Evolutionary conservation across 2,329 filamentous ascomycete species (phyloP).

Genomic region (Exophiala sp.): DNA sequence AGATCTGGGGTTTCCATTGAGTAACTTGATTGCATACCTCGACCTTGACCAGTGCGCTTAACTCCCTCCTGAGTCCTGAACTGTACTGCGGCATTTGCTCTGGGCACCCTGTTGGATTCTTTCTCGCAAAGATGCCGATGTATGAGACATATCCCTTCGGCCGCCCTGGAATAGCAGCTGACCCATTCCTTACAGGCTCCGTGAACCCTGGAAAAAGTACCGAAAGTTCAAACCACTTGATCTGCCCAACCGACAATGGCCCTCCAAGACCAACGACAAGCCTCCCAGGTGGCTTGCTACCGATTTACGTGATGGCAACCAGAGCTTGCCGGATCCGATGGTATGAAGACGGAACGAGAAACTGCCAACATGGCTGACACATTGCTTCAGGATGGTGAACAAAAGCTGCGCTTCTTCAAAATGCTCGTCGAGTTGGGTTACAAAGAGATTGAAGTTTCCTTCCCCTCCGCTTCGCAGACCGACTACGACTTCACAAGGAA

Average conservation of each 20-base stretch:
- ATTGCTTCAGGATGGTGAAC: constrained; percentile 71
- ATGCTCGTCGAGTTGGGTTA: constrained; percentile 89
- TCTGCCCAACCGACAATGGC: constrained; percentile 62
- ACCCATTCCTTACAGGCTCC: constrained; percentile 35
- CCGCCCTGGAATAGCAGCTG: neutral
- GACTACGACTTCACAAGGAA: constrained; percentile 93
- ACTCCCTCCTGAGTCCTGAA: no score
- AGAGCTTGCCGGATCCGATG: constrained; percentile 90
- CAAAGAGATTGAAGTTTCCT: constrained; percentile 96
- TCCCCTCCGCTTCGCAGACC: constrained; percentile 87
- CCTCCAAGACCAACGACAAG: constrained; percentile 72
- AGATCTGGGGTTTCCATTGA: no score
- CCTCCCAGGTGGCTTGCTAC: constrained; percentile 87
- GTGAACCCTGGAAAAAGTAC: constrained; percentile 47
- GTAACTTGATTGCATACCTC: no score
- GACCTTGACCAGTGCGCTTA: no score
- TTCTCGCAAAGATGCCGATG: constrained; percentile 16
- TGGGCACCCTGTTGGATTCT: neutral
- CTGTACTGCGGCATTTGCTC: neutral
- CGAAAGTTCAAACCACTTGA: constrained; percentile 43
- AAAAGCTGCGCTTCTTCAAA: constrained; percentile 93
- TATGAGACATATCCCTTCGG: neutral
- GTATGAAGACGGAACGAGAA: constrained; percentile 42
- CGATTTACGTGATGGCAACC: constrained; percentile 86
- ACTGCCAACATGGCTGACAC: constrained; percentile 7